Base-by-base conservation (phyloP, 257 asterid genomes). In the Fraxinus excelsior region DNA sequence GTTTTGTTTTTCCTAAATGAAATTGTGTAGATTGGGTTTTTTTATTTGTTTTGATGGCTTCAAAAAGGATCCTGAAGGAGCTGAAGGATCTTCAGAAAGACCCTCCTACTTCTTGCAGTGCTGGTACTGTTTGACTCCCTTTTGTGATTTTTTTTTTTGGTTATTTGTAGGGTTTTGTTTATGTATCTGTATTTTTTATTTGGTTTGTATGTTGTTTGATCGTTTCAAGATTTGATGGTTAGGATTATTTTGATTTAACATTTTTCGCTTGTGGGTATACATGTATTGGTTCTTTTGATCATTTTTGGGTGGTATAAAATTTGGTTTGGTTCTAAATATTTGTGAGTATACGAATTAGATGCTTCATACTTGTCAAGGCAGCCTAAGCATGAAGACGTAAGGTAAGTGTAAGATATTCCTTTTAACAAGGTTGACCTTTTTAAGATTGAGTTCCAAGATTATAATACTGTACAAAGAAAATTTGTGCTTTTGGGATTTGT, bases 51-150 rank as follows among this genome's bases (percentile, higher is more conserved):
- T 37, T 8, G 42, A 37, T 32, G 35, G 35, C 35, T 37, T 37
- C 42, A 11, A 37, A 37, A 37, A 37, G 42, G 42, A 37, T 37
- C 10, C 7, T 37, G 42, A 8, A 37, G 42, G 11, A 37, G 42
- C 42, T 37, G 38, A 86, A 86, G 88, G 90, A 86, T 86, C 79
- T 86, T 85, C 90, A 86, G 74, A 86, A 82, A 71, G 90, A 86
- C 79, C 90, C 87, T 70, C 90, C 90, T 7, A 84, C 86, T 46
- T 86, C 88, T 13, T 86, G 88, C 87, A 86, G 90, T 56, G 88
- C 90, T 25, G 88, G 90, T 82, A 68, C 9, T 65, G 18, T 1
- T 49, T 49, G 10, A 35, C 5, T 23, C 14, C 56, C 46, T 71
- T 29, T 70, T 67, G 25, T 51, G 34, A 21, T 42, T 42, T 10